Conservation (phyloP, 1,139 yeast genomes). For the Yamadazyma epiphylla region DNA sequence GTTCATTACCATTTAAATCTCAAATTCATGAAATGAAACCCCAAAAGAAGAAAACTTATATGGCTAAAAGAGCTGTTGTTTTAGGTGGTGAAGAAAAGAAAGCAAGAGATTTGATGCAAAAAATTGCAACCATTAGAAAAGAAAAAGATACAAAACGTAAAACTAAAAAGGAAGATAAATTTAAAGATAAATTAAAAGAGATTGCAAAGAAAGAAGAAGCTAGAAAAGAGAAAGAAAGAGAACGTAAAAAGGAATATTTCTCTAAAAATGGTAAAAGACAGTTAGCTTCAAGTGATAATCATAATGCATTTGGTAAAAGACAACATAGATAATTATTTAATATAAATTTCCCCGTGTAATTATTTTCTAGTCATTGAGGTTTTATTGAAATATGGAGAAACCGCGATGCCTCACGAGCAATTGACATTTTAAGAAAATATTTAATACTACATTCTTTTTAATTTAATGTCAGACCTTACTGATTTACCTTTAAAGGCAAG, state of each 20-base stretch:
- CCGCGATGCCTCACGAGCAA: too few species aligned
- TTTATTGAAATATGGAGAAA: too few species aligned
- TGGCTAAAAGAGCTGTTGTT: slow-evolving; percentile 92
- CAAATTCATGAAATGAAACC: slow-evolving; percentile 88
- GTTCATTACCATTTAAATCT: slow-evolving; percentile 84
- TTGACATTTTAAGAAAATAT: too few species aligned
- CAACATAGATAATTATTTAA: slow-evolving; percentile 9
- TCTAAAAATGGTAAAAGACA: slow-evolving; percentile 69
- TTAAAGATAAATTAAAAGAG: slow-evolving; percentile 70
- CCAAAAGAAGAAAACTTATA: slow-evolving; percentile 75
- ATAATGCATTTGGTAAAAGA: slow-evolving; percentile 32
- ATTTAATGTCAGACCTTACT: slow-evolving; percentile 12
- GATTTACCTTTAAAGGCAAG: slow-evolving; percentile 40
- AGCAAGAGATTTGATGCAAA: slow-evolving; percentile 85
- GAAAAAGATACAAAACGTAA: slow-evolving; percentile 81
- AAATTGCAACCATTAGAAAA: slow-evolving; percentile 77
- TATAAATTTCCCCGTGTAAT: too few species aligned
- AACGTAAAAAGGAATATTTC: slow-evolving; percentile 84
- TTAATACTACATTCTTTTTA: too few species aligned
- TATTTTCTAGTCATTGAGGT: too few species aligned
- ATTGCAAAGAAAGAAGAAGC: slow-evolving; percentile 70
- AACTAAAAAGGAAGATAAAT: slow-evolving; percentile 72
- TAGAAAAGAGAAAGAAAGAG: slow-evolving; percentile 71
- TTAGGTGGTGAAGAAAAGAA: slow-evolving; percentile 91
- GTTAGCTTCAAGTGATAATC: slow-evolving; percentile 33